Evolutionary conservation across 2,329 filamentous ascomycete genomes (phyloP), one percentile per base, ranked within the genome.

Genomic region (Talaromyces piceae): DNA sequence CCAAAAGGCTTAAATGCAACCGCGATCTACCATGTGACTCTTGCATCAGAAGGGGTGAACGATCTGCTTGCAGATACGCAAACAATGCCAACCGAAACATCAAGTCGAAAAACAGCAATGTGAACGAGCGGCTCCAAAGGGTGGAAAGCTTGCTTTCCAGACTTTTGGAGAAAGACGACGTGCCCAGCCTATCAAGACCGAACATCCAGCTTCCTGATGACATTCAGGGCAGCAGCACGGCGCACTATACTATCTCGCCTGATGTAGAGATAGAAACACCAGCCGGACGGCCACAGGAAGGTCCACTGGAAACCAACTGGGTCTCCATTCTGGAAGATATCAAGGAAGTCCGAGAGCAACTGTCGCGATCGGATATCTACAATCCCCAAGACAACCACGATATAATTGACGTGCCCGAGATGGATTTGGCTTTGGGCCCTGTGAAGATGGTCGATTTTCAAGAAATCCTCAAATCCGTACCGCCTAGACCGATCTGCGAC

Each of bases 81-180:
- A 49, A 28, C 41, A 54, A 54, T 33, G 52, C 52, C 9, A 54
- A 52, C 8, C 45, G 52, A 13, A 31, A 47, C 23, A 7, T 31
- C 45, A 54, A 46, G 26, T 44, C 47, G 31, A 46, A 33, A 25
- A 55, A 81, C 81, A 57, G 82, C 78, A 41, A 83, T 65, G 60
- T 86, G 81, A 46, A 78, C 63, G 67, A 95, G 94, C 64, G 50
- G 16, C 28, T 52, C 12, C 22, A 41, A 33, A 52, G 50, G 48
- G 50, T 53, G n/a, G 52, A 54, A 30, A 51, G 46, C 1, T 20
- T 54, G 20, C 45, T 54, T 46, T 52, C 49, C 18, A 49, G 49
- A 20, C 52, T 54, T 25, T n/a, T 46, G 7, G 30, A 28, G 13
- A 46, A 11, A 13, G 37, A 26, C 8, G 16, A 9, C 16, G 13